Evolutionary conservation across 2,329 filamentous ascomycete species (phyloP), one percentile per base, ranked within the genome.

Genomic region (Trichoderma sp.): DNA sequence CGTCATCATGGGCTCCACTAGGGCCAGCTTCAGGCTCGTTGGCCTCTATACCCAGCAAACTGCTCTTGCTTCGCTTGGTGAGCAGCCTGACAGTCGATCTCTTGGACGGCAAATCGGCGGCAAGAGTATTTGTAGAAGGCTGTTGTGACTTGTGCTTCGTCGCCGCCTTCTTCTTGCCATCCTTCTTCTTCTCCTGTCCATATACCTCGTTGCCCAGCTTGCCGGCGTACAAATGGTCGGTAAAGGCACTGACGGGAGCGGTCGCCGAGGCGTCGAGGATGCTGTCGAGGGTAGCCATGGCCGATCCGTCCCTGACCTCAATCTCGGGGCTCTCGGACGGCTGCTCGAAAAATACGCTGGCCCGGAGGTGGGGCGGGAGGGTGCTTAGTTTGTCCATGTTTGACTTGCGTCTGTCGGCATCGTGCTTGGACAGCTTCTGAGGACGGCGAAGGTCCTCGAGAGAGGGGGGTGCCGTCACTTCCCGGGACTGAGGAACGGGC

Each of bases 241-340:
- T 97, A 75, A 98, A 98, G 30, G 94, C 95, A 72, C 86, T 93
- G 34, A 97, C 94, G 1, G 96, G 96, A 0, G 96, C 95, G 70
- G 86, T 87, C 3, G 93, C 92, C 3, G 95, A 96, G 8, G 95
- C 96, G 76, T 97, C 91, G 18, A 99, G 85, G 65, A 99, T 96
- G 77, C 89, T 94, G 73, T 99, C 94, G 8, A 99, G 86, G 0
- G 95, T 97, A 52, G 88, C 90, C 76, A 94, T 92, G 13, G 95
- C 94, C 30, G 96, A 98, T 21, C 92, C 91, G 69, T 92, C 89
- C 77, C 89, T 90, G 66, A 90, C 76, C 72, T 90, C 83, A 26
- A 90, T 82, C 14, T 82, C 79, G 5, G 84, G 81, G 2, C 79
- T 74, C 2, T 81, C 76, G 4, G 87, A 83, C 0, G 90, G 90